A percentile compares a stretch with the other conserved stretches of the same genome.
Evolutionary conservation across 257 asterid genomes (phyloP).

Genomic region (Ophiorrhiza pumila): DNA sequence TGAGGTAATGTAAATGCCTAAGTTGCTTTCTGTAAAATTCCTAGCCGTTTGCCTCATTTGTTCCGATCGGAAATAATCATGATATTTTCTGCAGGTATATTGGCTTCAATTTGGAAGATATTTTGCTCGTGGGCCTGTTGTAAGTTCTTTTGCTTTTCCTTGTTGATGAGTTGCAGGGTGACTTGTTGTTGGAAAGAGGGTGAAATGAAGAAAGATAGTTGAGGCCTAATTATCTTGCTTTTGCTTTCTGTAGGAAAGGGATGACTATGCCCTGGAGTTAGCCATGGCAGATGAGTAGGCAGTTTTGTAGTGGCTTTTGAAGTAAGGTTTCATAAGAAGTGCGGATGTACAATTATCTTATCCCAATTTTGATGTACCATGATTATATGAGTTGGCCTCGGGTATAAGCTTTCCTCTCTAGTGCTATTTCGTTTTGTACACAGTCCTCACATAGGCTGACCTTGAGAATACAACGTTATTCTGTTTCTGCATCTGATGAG

Average conservation of each 20-base stretch:
- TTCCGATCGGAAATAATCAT: not conserved
- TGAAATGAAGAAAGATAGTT: not conserved
- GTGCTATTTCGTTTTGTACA: not conserved
- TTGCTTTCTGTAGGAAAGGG: conserved; percentile 72
- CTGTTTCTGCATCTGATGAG: not conserved
- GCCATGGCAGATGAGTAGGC: conserved; percentile 89
- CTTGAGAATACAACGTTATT: not conserved
- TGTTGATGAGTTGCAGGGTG: not conserved
- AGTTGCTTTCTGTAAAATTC: not conserved
- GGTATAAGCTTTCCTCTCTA: not conserved
- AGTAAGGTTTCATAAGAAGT: not conserved
- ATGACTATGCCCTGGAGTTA: conserved; percentile 89
- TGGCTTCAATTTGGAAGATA: conserved; percentile 99
- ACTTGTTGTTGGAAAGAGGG: not conserved
- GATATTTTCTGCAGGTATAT: conserved; percentile 60
- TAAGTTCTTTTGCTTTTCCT: conserved; percentile 34
- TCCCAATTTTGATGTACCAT: conserved; percentile 10
- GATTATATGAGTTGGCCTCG: not conserved
- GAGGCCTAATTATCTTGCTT: conserved; percentile 3
- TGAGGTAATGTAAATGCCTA: conserved; percentile 53
- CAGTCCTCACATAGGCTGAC: not conserved
- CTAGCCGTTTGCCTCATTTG: not conserved
- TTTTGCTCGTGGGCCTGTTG: conserved; percentile 94
- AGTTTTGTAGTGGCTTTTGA: not conserved
- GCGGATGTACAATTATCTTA: not conserved